Evolutionary conservation across 139 green algal genomes (phyloP), one percentile per base, ranked within the genome.

Genomic region (Volvox reticuliferus): DNA sequence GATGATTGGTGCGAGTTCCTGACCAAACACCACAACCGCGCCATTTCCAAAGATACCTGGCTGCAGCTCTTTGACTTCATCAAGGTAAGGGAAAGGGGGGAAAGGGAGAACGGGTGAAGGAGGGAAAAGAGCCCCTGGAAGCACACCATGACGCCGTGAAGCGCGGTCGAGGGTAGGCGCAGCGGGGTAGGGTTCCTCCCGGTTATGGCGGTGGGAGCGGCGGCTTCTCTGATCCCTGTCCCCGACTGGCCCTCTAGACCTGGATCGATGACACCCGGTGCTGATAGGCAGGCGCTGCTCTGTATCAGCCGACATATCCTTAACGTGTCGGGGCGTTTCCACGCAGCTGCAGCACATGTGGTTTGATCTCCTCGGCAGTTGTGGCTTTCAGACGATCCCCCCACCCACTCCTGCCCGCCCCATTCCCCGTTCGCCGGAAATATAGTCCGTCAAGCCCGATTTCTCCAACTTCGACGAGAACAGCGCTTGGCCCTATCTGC

Each of bases 31-130:
- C 94, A 97, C 93, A 97, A 97, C 81, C 92, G 94, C 12, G 95
- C 97, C 28, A 96, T 99, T 90, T 96, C 93, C 84, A 96, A 93
- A 79, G 97, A 99, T 94, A 99, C 97, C 13, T 99, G 97, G 97
- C 86, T 89, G 63, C 93, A 95, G 90, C 93, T 99, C 33, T 91
- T 97, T 3, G 97, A 99, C 85, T 99, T 99, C 92, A 93, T 93
- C 62, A 91, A 92, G 92, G 82, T 90, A 33, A 20, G 88, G 2
- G 37, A 63, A 35, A 1, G 9, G 0, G 62, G 26, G 71, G 71
- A 30, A 1, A 20, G 71, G 26, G 71, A 2, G 71, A 36, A 20
- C 17, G 67, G 22, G 22, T 26, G 67, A 12, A 12, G 12, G 67
- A 28, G 67, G 67, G 67, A 14, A 3, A 75, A 5, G 67, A 12